Percentiles rank a stretch among this genome's conserved stretches.
Conservation (phyloP, 2,329 filamentous ascomycete genomes). For the Alternaria arbusti region DNA sequence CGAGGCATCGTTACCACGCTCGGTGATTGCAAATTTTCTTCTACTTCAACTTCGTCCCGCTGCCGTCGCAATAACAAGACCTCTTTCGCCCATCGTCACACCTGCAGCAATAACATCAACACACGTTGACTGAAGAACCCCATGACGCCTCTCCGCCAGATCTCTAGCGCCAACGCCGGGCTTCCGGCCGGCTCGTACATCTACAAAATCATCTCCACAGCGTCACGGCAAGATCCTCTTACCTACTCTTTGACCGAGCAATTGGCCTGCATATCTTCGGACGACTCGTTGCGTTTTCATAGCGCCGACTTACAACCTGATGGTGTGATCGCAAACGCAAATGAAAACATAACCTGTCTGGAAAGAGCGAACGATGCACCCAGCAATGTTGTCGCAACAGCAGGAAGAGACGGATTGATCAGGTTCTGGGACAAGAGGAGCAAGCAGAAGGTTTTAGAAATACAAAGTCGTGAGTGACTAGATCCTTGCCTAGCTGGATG, state of each 20-base stretch:
- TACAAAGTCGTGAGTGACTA: constrained; percentile 42
- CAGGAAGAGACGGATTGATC: constrained; percentile 73
- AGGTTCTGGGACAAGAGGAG: constrained; percentile 70
- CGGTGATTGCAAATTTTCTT: constrained; percentile 1
- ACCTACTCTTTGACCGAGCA: constrained; percentile 38
- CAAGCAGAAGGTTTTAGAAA: constrained; percentile 54
- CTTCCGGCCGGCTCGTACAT: constrained; percentile 48
- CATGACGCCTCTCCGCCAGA: constrained; percentile 31
- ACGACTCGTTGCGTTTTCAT: constrained; percentile 72
- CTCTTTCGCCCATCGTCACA: background rate
- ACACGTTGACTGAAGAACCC: background rate
- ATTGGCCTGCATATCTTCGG: constrained; percentile 70
- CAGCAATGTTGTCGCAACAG: constrained; percentile 67
- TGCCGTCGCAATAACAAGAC: background rate
- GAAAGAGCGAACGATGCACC: constrained; percentile 59
- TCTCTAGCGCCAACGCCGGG: constrained; percentile 27
- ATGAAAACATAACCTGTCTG: constrained; percentile 70
- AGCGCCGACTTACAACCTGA: constrained; percentile 61
- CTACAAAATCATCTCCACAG: constrained; percentile 46
- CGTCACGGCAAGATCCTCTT: constrained; percentile 38
- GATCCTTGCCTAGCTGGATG: background rate
- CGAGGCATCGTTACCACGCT: background rate
- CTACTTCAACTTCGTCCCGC: background rate
- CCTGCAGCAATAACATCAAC: background rate
- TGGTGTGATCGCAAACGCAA: constrained; percentile 58